Evolutionary conservation across 2,329 filamentous ascomycete species (phyloP).

Genomic region (Alternaria metachromatica): DNA sequence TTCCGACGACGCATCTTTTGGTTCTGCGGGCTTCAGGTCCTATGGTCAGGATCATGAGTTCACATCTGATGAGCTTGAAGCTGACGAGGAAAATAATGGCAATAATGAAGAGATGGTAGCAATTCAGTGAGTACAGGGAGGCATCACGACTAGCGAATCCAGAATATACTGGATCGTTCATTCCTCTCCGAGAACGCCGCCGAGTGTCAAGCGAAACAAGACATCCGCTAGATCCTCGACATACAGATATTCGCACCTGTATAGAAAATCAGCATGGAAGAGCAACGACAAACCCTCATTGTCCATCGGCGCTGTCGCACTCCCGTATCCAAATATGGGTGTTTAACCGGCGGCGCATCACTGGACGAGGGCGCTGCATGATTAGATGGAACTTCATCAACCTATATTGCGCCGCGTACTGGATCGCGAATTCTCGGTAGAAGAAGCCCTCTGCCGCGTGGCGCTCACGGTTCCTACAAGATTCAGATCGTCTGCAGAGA

Average conservation of each 20-base stretch:
- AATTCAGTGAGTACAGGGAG: not conserved
- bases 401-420: conserved; percentile 19
- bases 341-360: conserved; percentile 16
- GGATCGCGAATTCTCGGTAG: not conserved
- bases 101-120: not conserved
- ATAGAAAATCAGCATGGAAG: not conserved
- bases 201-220: not conserved
- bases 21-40: not conserved
- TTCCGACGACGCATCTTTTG: not conserved
- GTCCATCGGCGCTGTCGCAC: not conserved
- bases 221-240: not conserved
- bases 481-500: not conserved
- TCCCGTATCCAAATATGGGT: not conserved
- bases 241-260: not conserved
- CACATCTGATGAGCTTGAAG: not conserved
- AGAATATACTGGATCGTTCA: too few species aligned
- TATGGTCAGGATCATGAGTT: not conserved
- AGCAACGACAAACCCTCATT: not conserved
- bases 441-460: conserved; percentile 8
- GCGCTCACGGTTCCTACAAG: not conserved
- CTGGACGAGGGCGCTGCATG: conserved; percentile 7
- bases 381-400: conserved; percentile 16
- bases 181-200: too few species aligned
- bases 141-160: not conserved
- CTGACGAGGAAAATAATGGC: not conserved